Base-by-base conservation (phyloP, 768 basidiomycete species). In the Exidia glandulosa region DNA sequence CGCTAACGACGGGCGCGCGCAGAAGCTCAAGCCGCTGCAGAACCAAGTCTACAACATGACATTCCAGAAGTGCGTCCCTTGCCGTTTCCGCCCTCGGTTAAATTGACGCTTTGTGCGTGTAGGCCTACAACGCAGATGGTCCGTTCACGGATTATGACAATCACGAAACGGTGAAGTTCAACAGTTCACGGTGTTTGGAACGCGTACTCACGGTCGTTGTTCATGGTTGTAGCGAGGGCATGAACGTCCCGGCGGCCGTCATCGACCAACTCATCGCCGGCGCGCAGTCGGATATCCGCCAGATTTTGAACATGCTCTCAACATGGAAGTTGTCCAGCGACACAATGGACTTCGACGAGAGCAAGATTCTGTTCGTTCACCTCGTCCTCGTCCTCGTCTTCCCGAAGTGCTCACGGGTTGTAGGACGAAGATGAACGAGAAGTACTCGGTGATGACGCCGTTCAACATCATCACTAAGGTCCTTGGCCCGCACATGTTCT, bases 291-390 rank as follows among this genome's bases (percentile, higher is more conserved):
- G 96, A 99, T 72, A 95, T 99, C 60, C 88, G 96, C 2, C 95
- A 95, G 70, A 91, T 98, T 23, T 74, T 99, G 61, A 98, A 97
- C 70, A 97, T 99, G 93, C 76, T 99, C 13, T 95, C 96, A 3
- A 98, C 95, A 0, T 98, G 93, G 90, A 93, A 87, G 66, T 72
- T 97, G n/a, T 88, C 87, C 9, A 86, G 76, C 62, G 71, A 79
- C 59, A 78, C 81, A 2, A 91, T 99, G 87, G 80, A 85, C 64
- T 98, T 91, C 69, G 94, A 98, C 64, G 85, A 96, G 66, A 83
- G 93, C 59, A 96, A 97, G 70, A 72, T 77, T n/a, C 75, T 98
- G 94, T 97, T 66, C 59, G 90, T 79, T 9, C 16, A 36, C 9
- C 3, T 27, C 48, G 6, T 16, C 54, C 23, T 30, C 41, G 27